A percentile compares a stretch with the other conserved stretches of the same genome.
These are phyloP conservation scores for Tetrapisispora nanseiensis DNA, from an alignment of 805 yeast genomes.

Conservation along the genomic window DNA sequence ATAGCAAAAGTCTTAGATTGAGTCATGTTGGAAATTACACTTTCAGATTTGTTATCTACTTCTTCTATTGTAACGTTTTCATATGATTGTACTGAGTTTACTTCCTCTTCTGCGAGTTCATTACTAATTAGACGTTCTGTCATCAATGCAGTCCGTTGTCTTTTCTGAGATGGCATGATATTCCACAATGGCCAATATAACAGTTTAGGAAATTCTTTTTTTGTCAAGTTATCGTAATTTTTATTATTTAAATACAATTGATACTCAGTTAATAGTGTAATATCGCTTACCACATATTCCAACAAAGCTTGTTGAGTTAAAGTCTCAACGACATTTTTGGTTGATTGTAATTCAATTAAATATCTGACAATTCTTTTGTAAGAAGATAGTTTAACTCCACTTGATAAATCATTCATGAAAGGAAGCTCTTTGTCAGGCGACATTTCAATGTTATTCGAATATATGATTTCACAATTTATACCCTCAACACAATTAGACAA, in stretches of 20 bases:
- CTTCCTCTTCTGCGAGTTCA: constrained; percentile 14
- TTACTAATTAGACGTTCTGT: constrained; percentile 17
- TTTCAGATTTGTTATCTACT: constrained; percentile 2
- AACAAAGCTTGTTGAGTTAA: constrained; percentile 39
- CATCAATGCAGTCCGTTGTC: constrained; percentile 11
- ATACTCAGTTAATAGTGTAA: constrained; percentile 44
- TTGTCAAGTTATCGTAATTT: constrained; percentile 53
- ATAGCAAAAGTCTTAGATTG: constrained; percentile 25
- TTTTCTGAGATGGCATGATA: constrained; percentile 39
- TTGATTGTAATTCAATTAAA: constrained; percentile 14
- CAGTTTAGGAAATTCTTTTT: constrained; percentile 42
- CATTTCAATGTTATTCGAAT: constrained; percentile 49
- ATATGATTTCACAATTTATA: constrained; percentile 22
- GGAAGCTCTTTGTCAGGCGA: constrained; percentile 46
- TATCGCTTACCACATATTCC: constrained; percentile 33
- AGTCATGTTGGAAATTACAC: constrained; percentile 12
- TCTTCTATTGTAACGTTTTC: constrained; percentile 5
- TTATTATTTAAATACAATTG: constrained; percentile 44
- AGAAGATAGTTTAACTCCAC: constrained; percentile 31
- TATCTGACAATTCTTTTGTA: constrained; percentile 32
- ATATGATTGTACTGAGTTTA: constrained; percentile 10
- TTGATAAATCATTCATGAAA: constrained; percentile 24
- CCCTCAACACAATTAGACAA: constrained; percentile 5
- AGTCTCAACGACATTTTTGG: constrained; percentile 16
- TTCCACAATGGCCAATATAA: constrained; percentile 71